Conservation (phyloP, 106 monocot genomes). For the Gastrodia elata region DNA sequence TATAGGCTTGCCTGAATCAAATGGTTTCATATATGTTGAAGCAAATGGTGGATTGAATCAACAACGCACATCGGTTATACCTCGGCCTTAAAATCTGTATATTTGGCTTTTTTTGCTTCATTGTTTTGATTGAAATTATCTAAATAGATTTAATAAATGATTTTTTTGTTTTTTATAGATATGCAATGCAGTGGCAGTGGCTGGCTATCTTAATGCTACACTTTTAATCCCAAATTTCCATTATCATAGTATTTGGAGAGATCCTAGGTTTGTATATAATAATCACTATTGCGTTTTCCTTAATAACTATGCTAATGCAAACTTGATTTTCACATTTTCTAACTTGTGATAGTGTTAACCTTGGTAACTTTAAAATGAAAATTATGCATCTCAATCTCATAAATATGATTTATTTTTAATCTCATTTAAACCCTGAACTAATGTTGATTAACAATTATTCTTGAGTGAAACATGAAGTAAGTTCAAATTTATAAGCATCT, state of each 20-base stretch:
- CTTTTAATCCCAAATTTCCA: constrained; percentile 93
- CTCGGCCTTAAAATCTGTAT: constrained; percentile 4
- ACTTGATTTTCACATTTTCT: not conserved
- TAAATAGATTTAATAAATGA: not conserved
- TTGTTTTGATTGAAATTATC: not conserved
- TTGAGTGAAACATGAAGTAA: not conserved
- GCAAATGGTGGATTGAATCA: constrained; percentile 99
- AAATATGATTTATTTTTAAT: not conserved
- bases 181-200: constrained; percentile 99
- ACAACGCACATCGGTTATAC: constrained; percentile 77
- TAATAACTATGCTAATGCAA: not conserved
- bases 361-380: not conserved
- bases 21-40: constrained; percentile 94
- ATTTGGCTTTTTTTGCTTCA: not conserved
- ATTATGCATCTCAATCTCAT: not conserved
- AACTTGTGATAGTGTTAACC: not conserved
- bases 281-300: not conserved
- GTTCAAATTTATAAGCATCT: not conserved
- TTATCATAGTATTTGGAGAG: constrained; percentile 95
- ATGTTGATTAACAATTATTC: not conserved
- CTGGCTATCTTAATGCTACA: constrained; percentile 93
- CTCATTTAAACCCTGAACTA: not conserved
- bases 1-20: constrained; percentile 75
- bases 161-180: constrained; percentile 46
- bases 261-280: constrained; percentile 56